Evolutionary conservation across 805 yeast species (phyloP), one percentile per base, ranked within the genome.

Genomic region (Metschnikowia amazonensis): DNA sequence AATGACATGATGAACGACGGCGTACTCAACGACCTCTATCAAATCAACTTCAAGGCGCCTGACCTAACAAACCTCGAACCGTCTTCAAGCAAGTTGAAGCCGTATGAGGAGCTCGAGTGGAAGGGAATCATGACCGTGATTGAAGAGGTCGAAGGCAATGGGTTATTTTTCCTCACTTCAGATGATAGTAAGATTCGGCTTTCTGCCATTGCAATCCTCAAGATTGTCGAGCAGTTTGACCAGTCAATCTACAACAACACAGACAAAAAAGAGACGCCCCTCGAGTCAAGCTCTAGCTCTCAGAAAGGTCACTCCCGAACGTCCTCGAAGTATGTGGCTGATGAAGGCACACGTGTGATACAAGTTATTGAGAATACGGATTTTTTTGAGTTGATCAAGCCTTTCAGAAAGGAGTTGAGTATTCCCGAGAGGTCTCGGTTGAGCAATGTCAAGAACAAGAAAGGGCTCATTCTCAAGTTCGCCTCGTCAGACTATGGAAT

Each of bases 141-240:
- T 38, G 98, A 94, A 63, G 97, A 92, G 50, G 87, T 92, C 8
- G 99, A 94, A 64, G 97, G 99, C 0, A 88, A 90, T 59, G 99
- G 97, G 0, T 66, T 94, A 25, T 94, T 88, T 58, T 92, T 95
- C 59, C 69, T 94, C 18, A 87, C 96, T 57, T 87, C 96, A 1
- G 95, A 89, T 54, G 96, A 89, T 59, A 75, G 84, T 35, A 72
- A 77, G 20, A 77, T 88, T 10, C 72, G 99, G 44, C 81, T 80
- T 48, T 66, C 82, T 38, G 98, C 95, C 0, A 71, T 90, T 2
- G 75, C 84, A 5, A 82, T 95, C 7, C 65, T 94, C 47, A 76
- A 82, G 56, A 71, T 90, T 16, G 86, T 88, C 1, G 89, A 88
- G n/a, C 86, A 81, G 48, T 89, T 94, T 68, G 99, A 94, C 60